phyloP scores from a whole-genome alignment of 176 grass and related monocot genomes.

The Lolium multiflorum region DNA sequence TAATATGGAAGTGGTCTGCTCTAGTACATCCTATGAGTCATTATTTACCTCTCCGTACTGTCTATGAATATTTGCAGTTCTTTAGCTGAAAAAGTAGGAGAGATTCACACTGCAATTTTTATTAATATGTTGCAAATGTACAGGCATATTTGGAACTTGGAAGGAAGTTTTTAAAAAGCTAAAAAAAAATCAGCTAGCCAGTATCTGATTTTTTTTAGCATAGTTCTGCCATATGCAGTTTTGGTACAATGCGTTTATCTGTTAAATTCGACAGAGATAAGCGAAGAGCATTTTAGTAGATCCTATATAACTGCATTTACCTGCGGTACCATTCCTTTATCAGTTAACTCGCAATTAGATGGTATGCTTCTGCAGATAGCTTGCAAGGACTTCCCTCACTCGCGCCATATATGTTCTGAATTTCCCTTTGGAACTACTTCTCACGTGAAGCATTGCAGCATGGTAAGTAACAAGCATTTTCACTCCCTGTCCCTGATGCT shows the following conservation, averaged over 20 bases:
- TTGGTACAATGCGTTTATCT: neutral
- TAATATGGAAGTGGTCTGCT: neutral
- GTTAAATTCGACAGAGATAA: neutral
- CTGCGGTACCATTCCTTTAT: neutral
- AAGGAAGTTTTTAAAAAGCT: neutral
- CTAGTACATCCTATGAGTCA: neutral
- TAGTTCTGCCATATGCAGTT: neutral
- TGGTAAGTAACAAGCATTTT: slow-evolving; percentile 54
- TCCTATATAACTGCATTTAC: neutral
- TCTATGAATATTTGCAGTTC: slow-evolving; percentile 7
- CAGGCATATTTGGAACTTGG: neutral
- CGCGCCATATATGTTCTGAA: slow-evolving; percentile 81
- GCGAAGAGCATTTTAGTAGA: neutral
- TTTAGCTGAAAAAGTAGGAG: neutral
- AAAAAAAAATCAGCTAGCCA: neutral
- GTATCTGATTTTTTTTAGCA: neutral
- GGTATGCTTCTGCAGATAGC: slow-evolving; percentile 71
- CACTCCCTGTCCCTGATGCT: neutral
- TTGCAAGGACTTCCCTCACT: slow-evolving; percentile 92
- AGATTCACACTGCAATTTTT: neutral
- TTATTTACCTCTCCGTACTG: neutral
- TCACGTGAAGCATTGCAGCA: slow-evolving; percentile 71
- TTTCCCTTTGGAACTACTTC: slow-evolving; percentile 71
- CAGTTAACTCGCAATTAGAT: neutral
- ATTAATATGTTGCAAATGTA: neutral